Evolutionary conservation across 2,329 filamentous ascomycete species (phyloP).

Genomic region (Aspergillus felis): DNA sequence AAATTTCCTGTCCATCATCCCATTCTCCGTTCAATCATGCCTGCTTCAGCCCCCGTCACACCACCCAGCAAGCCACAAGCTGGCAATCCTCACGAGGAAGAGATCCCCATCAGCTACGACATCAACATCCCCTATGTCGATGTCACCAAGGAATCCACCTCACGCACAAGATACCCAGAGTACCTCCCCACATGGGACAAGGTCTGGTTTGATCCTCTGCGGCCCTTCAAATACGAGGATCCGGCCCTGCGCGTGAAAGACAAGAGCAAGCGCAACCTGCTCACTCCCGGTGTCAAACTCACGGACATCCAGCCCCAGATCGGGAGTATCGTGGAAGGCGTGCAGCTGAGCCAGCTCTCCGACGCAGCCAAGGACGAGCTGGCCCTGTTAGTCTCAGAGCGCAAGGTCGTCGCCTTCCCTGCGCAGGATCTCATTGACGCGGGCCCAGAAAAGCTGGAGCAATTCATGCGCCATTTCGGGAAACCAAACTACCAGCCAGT

Average conservation of each 20-base stretch:
- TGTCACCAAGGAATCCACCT: slow-evolving; percentile 35
- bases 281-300: slow-evolving; percentile 28
- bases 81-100: slow-evolving; percentile 23
- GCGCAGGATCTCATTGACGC: slow-evolving; percentile 48
- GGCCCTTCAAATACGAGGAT: slow-evolving; percentile 43
- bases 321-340: slow-evolving; percentile 39
- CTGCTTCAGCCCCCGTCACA: slow-evolving; percentile 29
- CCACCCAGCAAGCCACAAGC: slow-evolving; percentile 23
- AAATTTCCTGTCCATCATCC: neutral
- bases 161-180: slow-evolving; percentile 40
- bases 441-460: slow-evolving; percentile 40
- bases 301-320: slow-evolving; percentile 42
- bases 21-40: slow-evolving; percentile 15
- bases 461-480: slow-evolving; percentile 45
- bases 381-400: slow-evolving; percentile 65
- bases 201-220: slow-evolving; percentile 45
- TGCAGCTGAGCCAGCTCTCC: slow-evolving; percentile 48
- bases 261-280: slow-evolving; percentile 36
- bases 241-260: slow-evolving; percentile 45
- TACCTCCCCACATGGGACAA: slow-evolving; percentile 48
- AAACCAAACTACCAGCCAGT: slow-evolving; percentile 45
- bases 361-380: slow-evolving; percentile 50
- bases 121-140: slow-evolving; percentile 49
- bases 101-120: slow-evolving; percentile 42
- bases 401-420: slow-evolving; percentile 53